phyloP scores from a whole-genome alignment of 306 rosid genomes.

The Rosa multiflora region DNA sequence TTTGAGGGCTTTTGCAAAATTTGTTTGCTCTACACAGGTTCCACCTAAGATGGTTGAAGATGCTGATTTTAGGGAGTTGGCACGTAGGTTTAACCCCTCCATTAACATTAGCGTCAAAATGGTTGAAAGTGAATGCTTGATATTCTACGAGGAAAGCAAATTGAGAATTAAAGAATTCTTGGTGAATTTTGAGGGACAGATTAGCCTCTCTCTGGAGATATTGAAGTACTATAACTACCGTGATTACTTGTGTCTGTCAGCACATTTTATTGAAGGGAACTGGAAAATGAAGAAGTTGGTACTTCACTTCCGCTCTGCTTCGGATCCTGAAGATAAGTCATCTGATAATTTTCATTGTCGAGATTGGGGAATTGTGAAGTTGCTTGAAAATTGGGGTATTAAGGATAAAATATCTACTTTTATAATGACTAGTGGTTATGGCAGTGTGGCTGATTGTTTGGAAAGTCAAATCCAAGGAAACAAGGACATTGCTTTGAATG shows the following conservation, averaged over 20 bases:
- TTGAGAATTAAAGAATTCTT: not conserved
- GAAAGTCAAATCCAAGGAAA: not conserved
- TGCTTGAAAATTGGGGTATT: constrained; percentile 13
- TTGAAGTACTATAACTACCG: not conserved
- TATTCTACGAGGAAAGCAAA: not conserved
- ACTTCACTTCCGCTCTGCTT: constrained; percentile 6
- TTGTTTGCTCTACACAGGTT: not conserved
- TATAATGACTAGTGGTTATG: not conserved
- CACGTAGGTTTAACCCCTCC: not conserved
- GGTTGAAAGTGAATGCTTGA: constrained; percentile 9
- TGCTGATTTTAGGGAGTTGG: not conserved
- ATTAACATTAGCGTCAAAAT: not conserved
- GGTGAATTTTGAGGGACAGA: constrained; percentile 9
- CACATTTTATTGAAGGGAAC: constrained; percentile 18
- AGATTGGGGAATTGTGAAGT: not conserved
- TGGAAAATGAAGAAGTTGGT: constrained; percentile 25
- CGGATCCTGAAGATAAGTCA: not conserved
- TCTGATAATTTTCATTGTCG: not conserved
- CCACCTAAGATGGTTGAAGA: not conserved
- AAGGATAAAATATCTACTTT: constrained; percentile 8
- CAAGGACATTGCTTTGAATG: not conserved
- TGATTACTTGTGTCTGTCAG: constrained; percentile 7
- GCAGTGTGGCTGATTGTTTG: not conserved
- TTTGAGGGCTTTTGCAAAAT: not conserved
- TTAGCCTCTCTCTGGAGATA: constrained; percentile 6